Evolutionary conservation across 2,329 filamentous ascomycete species (phyloP).

Genomic region (Didymellaceae sp.): DNA sequence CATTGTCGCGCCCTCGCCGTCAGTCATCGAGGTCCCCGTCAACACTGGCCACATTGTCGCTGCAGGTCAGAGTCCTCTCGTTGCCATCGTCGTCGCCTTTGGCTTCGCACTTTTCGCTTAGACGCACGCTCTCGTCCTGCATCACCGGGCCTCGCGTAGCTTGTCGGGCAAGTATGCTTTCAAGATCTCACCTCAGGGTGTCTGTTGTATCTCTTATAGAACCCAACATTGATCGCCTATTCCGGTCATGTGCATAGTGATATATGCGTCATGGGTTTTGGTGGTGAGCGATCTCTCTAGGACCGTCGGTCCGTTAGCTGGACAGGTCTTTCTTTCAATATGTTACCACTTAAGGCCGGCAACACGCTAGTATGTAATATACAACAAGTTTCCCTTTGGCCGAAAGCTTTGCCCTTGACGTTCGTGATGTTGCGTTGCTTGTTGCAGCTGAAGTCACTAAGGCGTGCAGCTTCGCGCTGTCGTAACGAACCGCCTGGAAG

Average conservation of each 20-base stretch:
- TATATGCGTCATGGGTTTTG: conserved; percentile 20
- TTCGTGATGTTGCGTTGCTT: background rate
- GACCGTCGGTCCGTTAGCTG: conserved; percentile 31
- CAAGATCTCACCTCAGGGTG: conserved; percentile 21
- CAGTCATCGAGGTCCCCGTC: conserved; percentile 30
- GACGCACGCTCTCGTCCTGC: background rate
- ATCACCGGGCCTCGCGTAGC: background rate
- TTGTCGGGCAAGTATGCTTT: conserved; percentile 18
- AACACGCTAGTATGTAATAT: conserved; percentile 36
- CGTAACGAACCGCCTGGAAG: background rate
- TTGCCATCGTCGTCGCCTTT: conserved; percentile 36
- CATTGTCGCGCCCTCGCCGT: conserved; percentile 32
- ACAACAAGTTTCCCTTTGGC: conserved; percentile 29
- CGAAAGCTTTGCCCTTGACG: background rate
- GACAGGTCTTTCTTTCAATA: conserved; percentile 36
- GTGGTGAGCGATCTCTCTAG: conserved; percentile 28
- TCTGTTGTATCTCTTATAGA: conserved; percentile 28
- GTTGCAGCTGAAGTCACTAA: background rate
- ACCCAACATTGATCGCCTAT: conserved; percentile 26
- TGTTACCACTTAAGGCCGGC: conserved; percentile 39
- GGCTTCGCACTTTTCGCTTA: conserved; percentile 38
- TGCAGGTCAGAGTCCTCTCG: conserved; percentile 33
- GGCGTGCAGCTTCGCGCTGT: background rate
- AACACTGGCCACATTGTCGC: conserved; percentile 32
- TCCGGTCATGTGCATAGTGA: conserved; percentile 30